phyloP scores from a whole-genome alignment of 306 rosid genomes.

The Ammopiptanthus mongolicus region DNA sequence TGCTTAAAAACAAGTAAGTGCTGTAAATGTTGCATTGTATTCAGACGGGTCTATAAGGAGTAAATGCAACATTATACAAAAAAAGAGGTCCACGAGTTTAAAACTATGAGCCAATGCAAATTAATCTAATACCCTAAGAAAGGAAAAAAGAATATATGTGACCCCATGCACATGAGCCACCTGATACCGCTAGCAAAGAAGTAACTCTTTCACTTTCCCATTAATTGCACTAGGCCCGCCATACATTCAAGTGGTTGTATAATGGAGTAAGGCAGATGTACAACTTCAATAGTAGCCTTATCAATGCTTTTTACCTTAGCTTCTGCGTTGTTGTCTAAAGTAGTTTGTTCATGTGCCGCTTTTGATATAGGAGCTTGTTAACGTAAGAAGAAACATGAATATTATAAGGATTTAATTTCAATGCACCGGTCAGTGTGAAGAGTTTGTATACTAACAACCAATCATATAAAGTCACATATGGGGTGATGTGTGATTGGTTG shows the following conservation, averaged over 20 bases:
- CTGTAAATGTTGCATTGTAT: constrained; percentile 18
- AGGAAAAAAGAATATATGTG: constrained; percentile 12
- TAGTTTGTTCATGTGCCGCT: constrained; percentile 17
- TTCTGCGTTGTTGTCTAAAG: constrained; percentile 14
- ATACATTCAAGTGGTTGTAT: constrained; percentile 23
- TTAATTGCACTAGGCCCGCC: constrained; percentile 33
- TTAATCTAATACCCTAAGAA: background rate
- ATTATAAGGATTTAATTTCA: too few relatives aligned
- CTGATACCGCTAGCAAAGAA: constrained; percentile 21
- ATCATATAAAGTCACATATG: too few relatives aligned
- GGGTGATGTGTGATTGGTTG: too few relatives aligned
- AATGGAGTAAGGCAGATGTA: background rate
- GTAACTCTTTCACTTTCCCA: constrained; percentile 6
- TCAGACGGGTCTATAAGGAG: background rate
- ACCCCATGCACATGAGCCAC: constrained; percentile 16
- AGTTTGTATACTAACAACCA: too few relatives aligned
- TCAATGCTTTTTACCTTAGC: constrained; percentile 28
- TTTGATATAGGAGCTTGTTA: background rate
- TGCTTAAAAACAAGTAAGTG: constrained; percentile 5
- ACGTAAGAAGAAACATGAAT: background rate
- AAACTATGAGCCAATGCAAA: background rate
- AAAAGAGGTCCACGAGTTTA: constrained; percentile 17
- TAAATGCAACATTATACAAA: background rate
- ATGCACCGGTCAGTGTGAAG: too few relatives aligned
- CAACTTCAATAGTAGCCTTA: constrained; percentile 14